A percentile compares a stretch with the other conserved stretches of the same genome.
phyloP scores from a whole-genome alignment of 2,329 filamentous ascomycete species.

The Ustilaginoidea virens region DNA sequence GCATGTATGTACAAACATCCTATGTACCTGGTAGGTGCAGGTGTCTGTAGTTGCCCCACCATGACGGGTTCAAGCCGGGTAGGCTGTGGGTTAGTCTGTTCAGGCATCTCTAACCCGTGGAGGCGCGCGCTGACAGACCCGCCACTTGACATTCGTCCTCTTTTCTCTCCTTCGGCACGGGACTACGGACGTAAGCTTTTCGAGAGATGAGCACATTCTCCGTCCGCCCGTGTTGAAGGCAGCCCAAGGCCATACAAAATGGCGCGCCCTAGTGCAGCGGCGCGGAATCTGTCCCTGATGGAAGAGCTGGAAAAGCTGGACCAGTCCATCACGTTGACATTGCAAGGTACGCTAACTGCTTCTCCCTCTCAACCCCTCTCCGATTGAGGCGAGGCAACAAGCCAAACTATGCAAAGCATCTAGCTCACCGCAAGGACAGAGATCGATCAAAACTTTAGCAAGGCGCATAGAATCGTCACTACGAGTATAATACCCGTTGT shows the following conservation, averaged over 20 bases:
- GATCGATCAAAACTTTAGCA: slow-evolving; percentile 97
- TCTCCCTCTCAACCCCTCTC: no score
- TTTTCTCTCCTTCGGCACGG: no score
- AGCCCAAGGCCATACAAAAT: slow-evolving; percentile 16
- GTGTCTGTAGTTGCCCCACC: no score
- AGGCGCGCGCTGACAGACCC: no score
- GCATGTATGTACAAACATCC: no score
- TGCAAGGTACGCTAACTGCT: slow-evolving; percentile 80
- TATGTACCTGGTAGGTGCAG: no score
- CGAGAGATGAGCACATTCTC: neutral
- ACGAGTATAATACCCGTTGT: slow-evolving; percentile 84
- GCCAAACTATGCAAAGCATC: neutral
- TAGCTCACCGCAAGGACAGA: slow-evolving; percentile 34
- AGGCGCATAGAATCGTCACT: slow-evolving; percentile 90
- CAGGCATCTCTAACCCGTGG: slow-evolving; percentile 2
- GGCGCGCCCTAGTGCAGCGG: slow-evolving; percentile 32
- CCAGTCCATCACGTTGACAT: slow-evolving; percentile 87
- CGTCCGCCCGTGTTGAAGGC: neutral
- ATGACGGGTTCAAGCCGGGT: no score
- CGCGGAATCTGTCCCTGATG: slow-evolving; percentile 58
- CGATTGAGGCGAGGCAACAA: neutral
- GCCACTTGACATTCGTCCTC: no score
- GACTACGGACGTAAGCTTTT: no score
- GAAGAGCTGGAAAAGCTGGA: slow-evolving; percentile 94
- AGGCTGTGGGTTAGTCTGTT: no score